phyloP scores from a whole-genome alignment of 352 stramenopile species.

The Phytophthora idaei region DNA sequence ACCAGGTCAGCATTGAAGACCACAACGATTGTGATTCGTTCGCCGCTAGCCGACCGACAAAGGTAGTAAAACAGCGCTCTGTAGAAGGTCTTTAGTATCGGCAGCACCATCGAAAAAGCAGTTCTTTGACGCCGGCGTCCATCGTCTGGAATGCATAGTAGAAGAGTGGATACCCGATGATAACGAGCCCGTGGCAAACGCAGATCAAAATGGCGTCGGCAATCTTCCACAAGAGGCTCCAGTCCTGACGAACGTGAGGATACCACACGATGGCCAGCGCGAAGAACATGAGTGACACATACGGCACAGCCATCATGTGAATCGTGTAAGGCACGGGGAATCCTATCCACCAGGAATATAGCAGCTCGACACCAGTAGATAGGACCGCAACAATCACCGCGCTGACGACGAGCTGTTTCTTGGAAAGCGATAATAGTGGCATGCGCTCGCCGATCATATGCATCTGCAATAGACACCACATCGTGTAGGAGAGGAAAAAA shows the following conservation, averaged over 20 bases:
- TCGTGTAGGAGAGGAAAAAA: constrained; percentile 29
- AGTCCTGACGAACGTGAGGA: constrained; percentile 6
- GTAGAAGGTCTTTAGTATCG: constrained; percentile 9
- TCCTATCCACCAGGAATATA: constrained; percentile 19
- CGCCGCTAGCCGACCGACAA: constrained; percentile 18
- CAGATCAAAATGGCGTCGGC: constrained; percentile 19
- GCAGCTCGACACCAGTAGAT: constrained; percentile 12
- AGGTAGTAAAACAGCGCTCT: constrained; percentile 23
- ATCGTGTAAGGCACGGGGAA: constrained; percentile 27
- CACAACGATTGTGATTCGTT: constrained; percentile 29
- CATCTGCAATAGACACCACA: constrained; percentile 23
- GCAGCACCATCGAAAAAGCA: constrained; percentile 9
- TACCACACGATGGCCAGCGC: constrained; percentile 20
- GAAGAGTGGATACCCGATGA: constrained; percentile 29
- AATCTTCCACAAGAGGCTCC: constrained; percentile 6
- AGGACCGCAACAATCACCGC: constrained; percentile 6
- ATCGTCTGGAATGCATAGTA: constrained; percentile 25
- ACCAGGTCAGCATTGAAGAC: constrained; percentile 43
- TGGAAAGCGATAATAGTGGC: constrained; percentile 10
- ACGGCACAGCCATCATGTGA: constrained; percentile 23
- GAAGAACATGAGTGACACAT: constrained; percentile 26
- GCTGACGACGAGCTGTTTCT: constrained; percentile 15
- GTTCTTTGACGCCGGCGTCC: constrained; percentile 1
- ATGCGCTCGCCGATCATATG: constrained; percentile 25
- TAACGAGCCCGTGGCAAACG: constrained; percentile 13